A percentile compares a stretch with the other conserved stretches of the same genome.
phyloP scores from a whole-genome alignment of 2,329 filamentous ascomycete species.

The Scopulariopsis brevicaulis region DNA sequence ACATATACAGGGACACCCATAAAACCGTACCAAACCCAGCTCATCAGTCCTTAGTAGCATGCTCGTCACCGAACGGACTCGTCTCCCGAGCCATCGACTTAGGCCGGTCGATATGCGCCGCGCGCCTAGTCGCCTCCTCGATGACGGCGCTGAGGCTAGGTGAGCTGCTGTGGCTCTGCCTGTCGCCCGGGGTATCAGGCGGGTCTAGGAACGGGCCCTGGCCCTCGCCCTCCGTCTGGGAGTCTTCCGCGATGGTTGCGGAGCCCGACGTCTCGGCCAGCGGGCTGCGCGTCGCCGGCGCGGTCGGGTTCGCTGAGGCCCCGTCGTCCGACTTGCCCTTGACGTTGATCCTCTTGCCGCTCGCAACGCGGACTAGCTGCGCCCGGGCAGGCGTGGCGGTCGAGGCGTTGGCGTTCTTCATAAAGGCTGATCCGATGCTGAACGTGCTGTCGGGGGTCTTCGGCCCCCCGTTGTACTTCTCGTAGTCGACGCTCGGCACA shows the following conservation, averaged over 20 bases:
- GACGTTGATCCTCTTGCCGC: conserved; percentile 24
- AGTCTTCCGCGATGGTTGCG: conserved; percentile 36
- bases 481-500: conserved; percentile 59
- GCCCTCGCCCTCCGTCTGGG: conserved; percentile 23
- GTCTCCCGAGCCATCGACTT: conserved; percentile 18
- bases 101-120: conserved; percentile 17
- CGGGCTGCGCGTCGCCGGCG: conserved; percentile 7
- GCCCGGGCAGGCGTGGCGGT: conserved; percentile 46
- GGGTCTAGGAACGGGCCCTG: conserved; percentile 48
- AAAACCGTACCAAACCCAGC: not conserved
- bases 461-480: conserved; percentile 40
- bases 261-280: conserved; percentile 20
- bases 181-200: conserved; percentile 20
- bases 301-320: conserved; percentile 5
- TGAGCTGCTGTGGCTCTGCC: conserved; percentile 17
- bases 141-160: conserved; percentile 42
- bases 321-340: conserved; percentile 10
- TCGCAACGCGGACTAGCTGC: conserved; percentile 48
- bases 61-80: conserved; percentile 47
- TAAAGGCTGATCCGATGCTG: conserved; percentile 56
- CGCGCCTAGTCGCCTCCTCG: conserved; percentile 35
- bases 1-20: not conserved
- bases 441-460: conserved; percentile 48
- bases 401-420: conserved; percentile 49
- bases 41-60: conserved; percentile 38